Evolutionary conservation across 2,329 filamentous ascomycete genomes (phyloP), one percentile per base, ranked within the genome.

Genomic region (Xylariaceae sp.): DNA sequence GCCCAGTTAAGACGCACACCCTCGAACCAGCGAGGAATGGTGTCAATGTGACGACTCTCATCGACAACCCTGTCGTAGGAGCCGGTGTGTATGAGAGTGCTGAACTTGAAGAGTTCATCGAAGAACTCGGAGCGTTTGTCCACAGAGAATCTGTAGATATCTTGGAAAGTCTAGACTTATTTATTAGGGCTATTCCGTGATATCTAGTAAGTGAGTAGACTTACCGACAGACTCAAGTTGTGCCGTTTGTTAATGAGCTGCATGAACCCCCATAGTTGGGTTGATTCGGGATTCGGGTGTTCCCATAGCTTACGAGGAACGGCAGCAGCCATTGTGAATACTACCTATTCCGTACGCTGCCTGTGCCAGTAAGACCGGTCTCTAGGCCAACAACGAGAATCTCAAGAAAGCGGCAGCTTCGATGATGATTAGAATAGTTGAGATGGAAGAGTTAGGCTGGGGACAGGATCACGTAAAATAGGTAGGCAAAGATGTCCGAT

Each of bases 1-100:
- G 89, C 87, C 70, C 87, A 93, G 68, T 92, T 95, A 66, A 94
- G 73, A 4, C 77, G 75, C 1, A 92, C 80, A 35, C 90, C 90
- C 1, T 84, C 76, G 72, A 94, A 95, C 90, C 90, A 95, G 47
- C 78, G 75, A 0, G 90, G 90, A 4, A 93, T 80, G 13, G 78
- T 77, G 61, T 90, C 86, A 72, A 95, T 90, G 1, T 86, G 83
- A 1, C 82, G 78, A 0, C 76, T 77, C 67, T 90, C 86, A 69
- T 95, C 89, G 2, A 94, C 86, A 1, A 88, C 84, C 8, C 69
- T 73, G 0, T 73, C 74, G 68, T 83, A 85, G 3, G 72, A 74
- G 35, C 89, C 89, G 41, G 81, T 78, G 66, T 90, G 78, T 63
- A 92, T 85, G 58, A 88, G 75, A 52, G 80, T 78, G 61, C 82